Evolutionary conservation across 2,329 filamentous ascomycete species (phyloP), one percentile per base, ranked within the genome.

Genomic region (Penicillium expansum): DNA sequence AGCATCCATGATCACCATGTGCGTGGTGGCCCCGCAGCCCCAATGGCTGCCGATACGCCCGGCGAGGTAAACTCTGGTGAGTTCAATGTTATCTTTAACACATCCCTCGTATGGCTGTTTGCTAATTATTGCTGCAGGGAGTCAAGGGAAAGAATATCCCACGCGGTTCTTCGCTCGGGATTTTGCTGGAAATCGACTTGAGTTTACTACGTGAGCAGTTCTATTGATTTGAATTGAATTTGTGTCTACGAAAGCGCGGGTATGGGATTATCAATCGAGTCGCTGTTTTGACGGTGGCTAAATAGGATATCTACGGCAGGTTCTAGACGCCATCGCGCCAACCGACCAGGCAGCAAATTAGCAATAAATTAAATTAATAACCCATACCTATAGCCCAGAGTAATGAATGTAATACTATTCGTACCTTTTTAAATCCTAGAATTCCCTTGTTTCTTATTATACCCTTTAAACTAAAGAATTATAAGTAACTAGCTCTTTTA

Each of bases 101-200:
- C 4, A 11, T 22, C 9, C 10, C 16, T 2, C 10, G 6, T 5
- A 27, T 7, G 38, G 22, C 18, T 10, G 5, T 32, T 48, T 22
- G 22, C 35, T 57, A 62, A 58, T 49, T 71, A 62, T 11, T 67
- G 6, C 11, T 24, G n/a, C 48, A 80, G 79, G 83, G 3, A 71
- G 76, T 0, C 74, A 83, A 64, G 83, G 83, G 0, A 79, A 80
- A 1, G 85, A 87, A 67, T 86, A 85, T 63, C 84, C 85, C 0
- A 76, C 72, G 35, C 76, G 85, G 14, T 88, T 88, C 69, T 88
- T 88, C 68, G 84, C 83, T 0, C 77, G 82, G 56, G 82, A 84
- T 61, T 84, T 77, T 70, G 80, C 80, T 1, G 82, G 82, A 2
- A 83, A 84, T 62, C 68, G 78, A 52, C 65, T 84, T 33, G 82